Percentiles rank a stretch among this genome's conserved stretches.
phyloP scores from a whole-genome alignment of 495 filamentous ascomycete species.

The Annulohypoxylon stygium region DNA sequence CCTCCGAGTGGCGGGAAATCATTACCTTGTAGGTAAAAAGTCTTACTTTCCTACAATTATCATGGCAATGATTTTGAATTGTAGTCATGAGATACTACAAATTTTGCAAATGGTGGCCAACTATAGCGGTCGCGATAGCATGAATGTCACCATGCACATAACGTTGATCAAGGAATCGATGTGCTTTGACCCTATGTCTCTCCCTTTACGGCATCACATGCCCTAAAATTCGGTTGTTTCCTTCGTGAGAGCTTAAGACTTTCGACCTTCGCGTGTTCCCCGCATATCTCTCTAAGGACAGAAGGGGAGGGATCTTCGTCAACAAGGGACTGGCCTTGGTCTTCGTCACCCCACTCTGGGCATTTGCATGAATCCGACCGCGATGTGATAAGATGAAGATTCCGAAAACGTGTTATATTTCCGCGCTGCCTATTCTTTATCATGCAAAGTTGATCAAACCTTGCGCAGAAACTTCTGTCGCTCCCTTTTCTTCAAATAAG shows the following conservation, averaged over 20 bases:
- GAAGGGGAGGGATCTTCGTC: constrained; percentile 17
- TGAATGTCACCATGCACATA: constrained; percentile 19
- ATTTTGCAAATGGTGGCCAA: neutral
- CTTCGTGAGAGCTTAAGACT: constrained; percentile 16
- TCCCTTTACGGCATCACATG: constrained; percentile 22
- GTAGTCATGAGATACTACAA: neutral
- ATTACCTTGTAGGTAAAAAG: neutral
- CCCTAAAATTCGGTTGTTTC: constrained; percentile 9
- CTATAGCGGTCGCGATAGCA: constrained; percentile 4
- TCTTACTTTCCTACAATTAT: neutral
- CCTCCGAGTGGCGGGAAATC: constrained; percentile 1
- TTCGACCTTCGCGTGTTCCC: constrained; percentile 19
- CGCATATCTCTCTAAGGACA: constrained; percentile 6
- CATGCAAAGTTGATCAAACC: constrained; percentile 20
- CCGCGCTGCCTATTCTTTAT: constrained; percentile 5
- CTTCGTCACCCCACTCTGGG: constrained; percentile 27
- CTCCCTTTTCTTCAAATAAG: constrained; percentile 1
- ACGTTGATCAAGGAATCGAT: constrained; percentile 16
- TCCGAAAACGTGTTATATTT: constrained; percentile 26
- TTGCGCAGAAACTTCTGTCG: neutral
- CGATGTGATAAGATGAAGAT: constrained; percentile 27
- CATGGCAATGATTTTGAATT: neutral
- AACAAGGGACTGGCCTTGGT: constrained; percentile 8
- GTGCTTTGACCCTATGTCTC: constrained; percentile 25
- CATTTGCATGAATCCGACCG: constrained; percentile 19